Conservation (phyloP, 1,284 basidiomycete genomes). For the Ganoderma meredithae region DNA sequence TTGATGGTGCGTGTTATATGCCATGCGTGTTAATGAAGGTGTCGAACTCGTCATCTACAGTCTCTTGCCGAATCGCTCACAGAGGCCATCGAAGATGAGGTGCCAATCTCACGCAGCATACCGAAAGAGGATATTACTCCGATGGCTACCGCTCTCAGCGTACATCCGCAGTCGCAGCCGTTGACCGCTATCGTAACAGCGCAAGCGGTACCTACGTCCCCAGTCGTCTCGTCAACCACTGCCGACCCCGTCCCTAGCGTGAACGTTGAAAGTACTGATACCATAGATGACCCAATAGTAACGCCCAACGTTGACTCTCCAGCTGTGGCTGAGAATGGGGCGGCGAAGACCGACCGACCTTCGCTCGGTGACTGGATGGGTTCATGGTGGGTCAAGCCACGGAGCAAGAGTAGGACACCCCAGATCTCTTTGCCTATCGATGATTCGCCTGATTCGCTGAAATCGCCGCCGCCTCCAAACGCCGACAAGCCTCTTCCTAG, state of each 20-base stretch:
- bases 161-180: slow-evolving; percentile 17
- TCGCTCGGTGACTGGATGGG: slow-evolving; percentile 70
- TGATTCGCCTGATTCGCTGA: slow-evolving; percentile 30
- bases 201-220: slow-evolving; percentile 16
- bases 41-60: slow-evolving; percentile 43
- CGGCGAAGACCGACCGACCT: slow-evolving; percentile 36
- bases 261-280: neutral
- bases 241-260: neutral
- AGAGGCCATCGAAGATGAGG: slow-evolving; percentile 75
- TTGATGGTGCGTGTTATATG: slow-evolving; percentile 51
- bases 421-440: slow-evolving; percentile 27
- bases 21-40: neutral
- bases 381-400: slow-evolving; percentile 61
- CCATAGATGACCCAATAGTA: neutral
- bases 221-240: slow-evolving; percentile 8
- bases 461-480: slow-evolving; percentile 18
- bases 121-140: slow-evolving; percentile 44
- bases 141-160: slow-evolving; percentile 22
- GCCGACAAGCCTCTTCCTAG: slow-evolving; percentile 3
- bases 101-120: slow-evolving; percentile 43
- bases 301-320: neutral
- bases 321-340: neutral
- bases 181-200: slow-evolving; percentile 23
- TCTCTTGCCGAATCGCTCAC: slow-evolving; percentile 73
- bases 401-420: slow-evolving; percentile 37